phyloP scores from a whole-genome alignment of 371 early-diverging fungal genomes.

The Lichtheimia ornata region DNA sequence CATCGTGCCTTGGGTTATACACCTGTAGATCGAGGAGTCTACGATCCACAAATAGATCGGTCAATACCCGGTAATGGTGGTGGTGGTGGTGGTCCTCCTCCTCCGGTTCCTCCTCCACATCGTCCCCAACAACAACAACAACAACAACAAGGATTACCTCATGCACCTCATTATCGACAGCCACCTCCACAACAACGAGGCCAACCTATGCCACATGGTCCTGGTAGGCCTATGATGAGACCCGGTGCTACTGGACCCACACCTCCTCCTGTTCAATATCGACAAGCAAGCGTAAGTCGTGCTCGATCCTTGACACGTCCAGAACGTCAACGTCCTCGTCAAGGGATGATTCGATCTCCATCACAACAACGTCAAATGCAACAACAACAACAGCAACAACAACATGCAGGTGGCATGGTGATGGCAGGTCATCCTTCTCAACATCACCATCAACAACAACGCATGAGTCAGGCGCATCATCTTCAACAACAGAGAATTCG shows the following conservation, averaged over 20 bases:
- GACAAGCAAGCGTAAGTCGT: conserved; percentile 27
- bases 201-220: not conserved
- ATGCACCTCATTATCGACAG: not conserved
- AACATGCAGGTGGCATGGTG: not conserved
- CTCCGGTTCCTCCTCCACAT: conserved; percentile 2
- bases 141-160: not conserved
- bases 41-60: conserved; percentile 2
- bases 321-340: conserved; percentile 49
- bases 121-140: not conserved
- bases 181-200: not conserved
- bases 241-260: not conserved
- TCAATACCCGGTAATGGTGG: no score
- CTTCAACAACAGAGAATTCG: conserved; percentile 46
- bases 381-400: not conserved
- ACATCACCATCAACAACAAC: conserved; percentile 25
- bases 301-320: conserved; percentile 49
- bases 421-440: conserved; percentile 1
- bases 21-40: not conserved
- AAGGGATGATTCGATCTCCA: conserved; percentile 47
- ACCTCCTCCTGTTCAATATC: conserved; percentile 6
- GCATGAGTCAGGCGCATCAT: conserved; percentile 45
- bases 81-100: not conserved
- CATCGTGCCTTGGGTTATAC: not conserved
- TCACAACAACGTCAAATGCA: conserved; percentile 29
- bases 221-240: not conserved